These are phyloP conservation scores for Botrytis byssoidea DNA, from an alignment of 2,329 filamentous ascomycete species.

Conservation along the genomic window DNA sequence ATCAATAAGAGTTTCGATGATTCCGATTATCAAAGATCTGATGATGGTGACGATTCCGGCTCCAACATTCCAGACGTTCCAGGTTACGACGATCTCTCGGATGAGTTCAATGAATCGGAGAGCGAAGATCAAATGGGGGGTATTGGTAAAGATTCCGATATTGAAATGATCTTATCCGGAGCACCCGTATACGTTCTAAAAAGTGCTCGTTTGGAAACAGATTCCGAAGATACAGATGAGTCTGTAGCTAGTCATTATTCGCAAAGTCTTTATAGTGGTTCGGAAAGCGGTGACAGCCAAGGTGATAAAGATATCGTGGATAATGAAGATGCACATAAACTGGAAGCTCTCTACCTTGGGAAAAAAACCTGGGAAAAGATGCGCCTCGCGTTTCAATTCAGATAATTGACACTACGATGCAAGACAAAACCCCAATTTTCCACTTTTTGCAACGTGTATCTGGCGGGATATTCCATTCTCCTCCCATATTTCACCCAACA, in stretches of 20 bases:
- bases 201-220: background rate
- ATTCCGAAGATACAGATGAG: background rate
- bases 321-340: background rate
- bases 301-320: background rate
- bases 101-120: background rate
- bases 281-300: background rate
- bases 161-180: background rate
- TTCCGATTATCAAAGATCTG: background rate
- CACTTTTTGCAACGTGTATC: background rate
- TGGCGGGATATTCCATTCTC: constrained; percentile 7
- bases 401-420: background rate
- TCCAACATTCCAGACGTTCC: background rate
- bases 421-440: background rate
- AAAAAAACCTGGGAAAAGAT: background rate
- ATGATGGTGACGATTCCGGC: background rate
- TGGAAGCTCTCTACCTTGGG: constrained; percentile 7
- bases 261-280: constrained; percentile 9
- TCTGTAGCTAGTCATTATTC: constrained; percentile 14
- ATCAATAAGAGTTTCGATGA: constrained; percentile 1
- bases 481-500: background rate
- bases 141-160: background rate
- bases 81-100: background rate
- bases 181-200: background rate
- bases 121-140: background rate
- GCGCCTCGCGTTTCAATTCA: background rate